A percentile compares a stretch with the other conserved stretches of the same genome.
phyloP scores from a whole-genome alignment of 768 basidiomycete genomes.

The Boletellus emodensis region DNA sequence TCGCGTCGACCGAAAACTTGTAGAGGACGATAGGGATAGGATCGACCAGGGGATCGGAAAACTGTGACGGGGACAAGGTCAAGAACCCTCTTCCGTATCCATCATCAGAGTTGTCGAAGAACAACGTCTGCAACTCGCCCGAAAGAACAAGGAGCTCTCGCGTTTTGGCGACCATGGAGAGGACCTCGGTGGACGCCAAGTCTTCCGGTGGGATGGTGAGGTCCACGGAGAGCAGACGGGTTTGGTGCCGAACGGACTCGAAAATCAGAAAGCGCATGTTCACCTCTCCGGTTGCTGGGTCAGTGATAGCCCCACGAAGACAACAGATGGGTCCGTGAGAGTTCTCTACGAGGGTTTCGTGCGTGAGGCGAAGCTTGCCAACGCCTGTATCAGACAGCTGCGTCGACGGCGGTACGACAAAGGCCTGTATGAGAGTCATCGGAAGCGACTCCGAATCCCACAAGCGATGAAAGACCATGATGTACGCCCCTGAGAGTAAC shows the following conservation, averaged over 20 bases:
- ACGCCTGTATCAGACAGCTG: background rate
- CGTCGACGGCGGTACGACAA: constrained; percentile 4
- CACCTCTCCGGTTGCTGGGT: constrained; percentile 10
- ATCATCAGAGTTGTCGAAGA: constrained; percentile 10
- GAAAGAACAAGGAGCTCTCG: constrained; percentile 19
- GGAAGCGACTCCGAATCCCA: background rate
- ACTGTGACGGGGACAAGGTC: constrained; percentile 4
- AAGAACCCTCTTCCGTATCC: constrained; percentile 16
- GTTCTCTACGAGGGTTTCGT: constrained; percentile 11
- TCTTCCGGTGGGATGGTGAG: constrained; percentile 8
- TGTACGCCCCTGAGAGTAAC: constrained; percentile 8
- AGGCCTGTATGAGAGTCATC: constrained; percentile 17
- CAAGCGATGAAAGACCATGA: constrained; percentile 17
- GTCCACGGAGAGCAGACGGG: constrained; percentile 14
- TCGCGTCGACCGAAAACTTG: constrained; percentile 21
- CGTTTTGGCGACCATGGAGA: constrained; percentile 10
- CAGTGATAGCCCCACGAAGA: constrained; percentile 13
- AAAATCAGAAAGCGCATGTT: constrained; percentile 12
- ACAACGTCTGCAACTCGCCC: constrained; percentile 1
- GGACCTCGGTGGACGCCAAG: background rate
- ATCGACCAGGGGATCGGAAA: background rate
- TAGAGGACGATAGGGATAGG: constrained; percentile 3
- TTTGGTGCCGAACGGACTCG: background rate
- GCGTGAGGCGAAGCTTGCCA: constrained; percentile 15
- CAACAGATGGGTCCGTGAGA: constrained; percentile 4